Base-by-base conservation (phyloP, 129 eudicot genomes). In the Centrapalus pauciflorus region DNA sequence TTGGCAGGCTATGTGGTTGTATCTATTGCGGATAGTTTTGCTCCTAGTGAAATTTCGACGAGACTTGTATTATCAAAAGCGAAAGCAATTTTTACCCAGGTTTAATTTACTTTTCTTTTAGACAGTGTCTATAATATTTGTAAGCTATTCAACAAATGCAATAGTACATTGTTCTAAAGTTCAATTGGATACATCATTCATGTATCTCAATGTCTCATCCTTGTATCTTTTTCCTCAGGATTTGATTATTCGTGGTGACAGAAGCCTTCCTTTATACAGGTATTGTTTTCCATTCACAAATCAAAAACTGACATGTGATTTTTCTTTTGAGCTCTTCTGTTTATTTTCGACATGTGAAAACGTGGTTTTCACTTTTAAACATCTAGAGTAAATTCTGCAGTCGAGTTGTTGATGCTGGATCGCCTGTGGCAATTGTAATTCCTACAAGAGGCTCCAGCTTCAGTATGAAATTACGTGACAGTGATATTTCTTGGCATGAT, bases 21-120 rank as follows among this genome's bases (percentile, higher is more conserved):
- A 73, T 85, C 98, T 2, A 92, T 92, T 72, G 98, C 98, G 21
- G 98, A 92, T 73, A 92, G 98, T 75, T 92, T 92, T 79, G 95
- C 95, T 51, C 66, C 98, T n/a, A 61, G 23, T 27, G 98, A 92
- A 79, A 92, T 92, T 63, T 72, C 98, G 27, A 69, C 91, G 8
- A 77, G 98, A 83, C 82, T 88, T 38, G 66, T 43, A 60, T 40
- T 92, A 57, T 82, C 98, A 6, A 72, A 85, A 74, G 90, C 96
- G 20, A 91, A 85, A 73, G 98, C 95, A 28, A 85, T 91, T 56
- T 91, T 91, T 70, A 91, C 98, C 55, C 98, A 91, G 96, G 98
- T 88, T 67, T 13, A 24, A 19, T 77, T 19, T 46, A 25, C 11
- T 66, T 41, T 37, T 51, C 6, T 33, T 48, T 38, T 30, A 46